These are phyloP conservation scores for Asterophora lycoperdoides DNA, from an alignment of 768 basidiomycete species.

Conservation along the genomic window DNA sequence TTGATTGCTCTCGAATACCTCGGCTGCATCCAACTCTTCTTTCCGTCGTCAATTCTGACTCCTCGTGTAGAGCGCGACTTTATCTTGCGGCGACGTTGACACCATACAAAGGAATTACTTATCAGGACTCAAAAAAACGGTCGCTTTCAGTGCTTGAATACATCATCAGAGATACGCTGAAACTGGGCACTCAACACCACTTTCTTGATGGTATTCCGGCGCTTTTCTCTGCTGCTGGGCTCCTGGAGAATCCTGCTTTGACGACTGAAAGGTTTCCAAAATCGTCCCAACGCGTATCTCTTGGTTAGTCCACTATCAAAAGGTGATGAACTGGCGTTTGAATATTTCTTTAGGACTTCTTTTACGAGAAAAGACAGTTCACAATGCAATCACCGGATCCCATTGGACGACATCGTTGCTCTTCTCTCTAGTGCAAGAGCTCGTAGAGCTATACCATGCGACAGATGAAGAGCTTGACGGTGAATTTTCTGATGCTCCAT, in stretches of 20 bases:
- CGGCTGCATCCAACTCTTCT: conserved; percentile 46
- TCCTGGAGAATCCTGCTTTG: conserved; percentile 36
- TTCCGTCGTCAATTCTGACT: conserved; percentile 32
- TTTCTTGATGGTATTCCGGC: conserved; percentile 72
- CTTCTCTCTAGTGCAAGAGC: conserved; percentile 72
- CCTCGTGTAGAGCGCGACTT: conserved; percentile 51
- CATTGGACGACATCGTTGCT: conserved; percentile 71
- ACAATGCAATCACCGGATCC: conserved; percentile 55
- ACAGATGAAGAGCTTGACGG: conserved; percentile 39
- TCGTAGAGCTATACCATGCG: conserved; percentile 50
- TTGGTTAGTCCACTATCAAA: conserved; percentile 43
- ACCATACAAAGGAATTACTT: conserved; percentile 61
- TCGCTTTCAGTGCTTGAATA: conserved; percentile 54
- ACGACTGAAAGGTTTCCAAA: conserved; percentile 30
- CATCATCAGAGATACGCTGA: conserved; percentile 79
- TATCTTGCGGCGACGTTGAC: conserved; percentile 76
- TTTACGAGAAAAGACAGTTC: conserved; percentile 62
- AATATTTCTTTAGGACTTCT: conserved; percentile 46
- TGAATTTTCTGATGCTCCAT: conserved; percentile 23
- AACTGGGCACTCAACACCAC: conserved; percentile 74
- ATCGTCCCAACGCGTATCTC: conserved; percentile 49
- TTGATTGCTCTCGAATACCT: conserved; percentile 29
- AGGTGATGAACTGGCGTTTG: conserved; percentile 4
- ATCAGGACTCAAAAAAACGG: conserved; percentile 63
- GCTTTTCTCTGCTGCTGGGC: conserved; percentile 52